Conservation (phyloP, 805 yeast genomes). For the Saccharomycopsis capsularis region DNA sequence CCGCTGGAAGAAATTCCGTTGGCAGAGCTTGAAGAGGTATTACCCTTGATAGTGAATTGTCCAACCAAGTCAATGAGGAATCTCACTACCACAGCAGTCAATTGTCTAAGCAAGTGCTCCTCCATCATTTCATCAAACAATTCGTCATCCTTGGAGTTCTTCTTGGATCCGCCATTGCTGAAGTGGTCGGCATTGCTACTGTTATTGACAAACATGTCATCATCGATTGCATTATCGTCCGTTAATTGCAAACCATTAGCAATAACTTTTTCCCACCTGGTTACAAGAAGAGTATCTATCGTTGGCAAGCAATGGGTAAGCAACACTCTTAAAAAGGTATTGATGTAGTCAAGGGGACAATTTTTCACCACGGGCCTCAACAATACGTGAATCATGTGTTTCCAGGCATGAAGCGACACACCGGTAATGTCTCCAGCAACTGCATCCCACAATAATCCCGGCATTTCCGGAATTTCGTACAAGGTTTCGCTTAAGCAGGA, state of each 20-base stretch:
- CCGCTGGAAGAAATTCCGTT: no score
- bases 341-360: constrained; percentile 70
- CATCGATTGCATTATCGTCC: no score
- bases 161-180: not conserved
- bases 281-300: constrained; percentile 65
- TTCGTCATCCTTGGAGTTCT: constrained; percentile 56
- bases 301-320: constrained; percentile 70
- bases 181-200: constrained; percentile 54
- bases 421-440: constrained; percentile 82
- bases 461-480: constrained; percentile 79
- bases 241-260: constrained; percentile 35
- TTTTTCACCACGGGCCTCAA: constrained; percentile 79
- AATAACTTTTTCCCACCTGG: constrained; percentile 63
- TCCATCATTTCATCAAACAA: constrained; percentile 98
- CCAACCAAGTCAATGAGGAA: constrained; percentile 83
- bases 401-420: constrained; percentile 92
- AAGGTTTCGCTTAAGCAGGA: constrained; percentile 84
- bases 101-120: constrained; percentile 86
- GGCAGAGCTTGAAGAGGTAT: constrained; percentile 27
- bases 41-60: constrained; percentile 50
- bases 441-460: constrained; percentile 71
- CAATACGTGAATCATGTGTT: constrained; percentile 88
- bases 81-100: constrained; percentile 86
- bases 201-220: no score
- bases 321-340: constrained; percentile 65